Evolutionary conservation across 176 grass and related monocot genomes (phyloP).

Genomic region (Bonia amplexicaulis): DNA sequence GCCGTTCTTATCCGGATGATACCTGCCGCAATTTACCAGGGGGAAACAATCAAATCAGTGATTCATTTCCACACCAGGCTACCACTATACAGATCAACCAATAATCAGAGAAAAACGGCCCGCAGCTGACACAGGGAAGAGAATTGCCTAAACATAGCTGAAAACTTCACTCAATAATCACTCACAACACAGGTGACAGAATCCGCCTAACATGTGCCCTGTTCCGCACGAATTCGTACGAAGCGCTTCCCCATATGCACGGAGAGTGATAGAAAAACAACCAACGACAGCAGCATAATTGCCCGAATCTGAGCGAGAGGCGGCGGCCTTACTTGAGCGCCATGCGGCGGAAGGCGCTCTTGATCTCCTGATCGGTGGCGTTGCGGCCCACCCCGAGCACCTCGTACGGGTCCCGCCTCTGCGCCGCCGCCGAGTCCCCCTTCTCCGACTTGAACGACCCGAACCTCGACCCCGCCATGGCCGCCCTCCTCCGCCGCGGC

Average conservation of each 20-base stretch:
- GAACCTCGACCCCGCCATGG: conserved; percentile 72
- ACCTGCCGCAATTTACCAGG: conserved; percentile 37
- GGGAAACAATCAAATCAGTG: background rate
- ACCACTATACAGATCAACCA: background rate
- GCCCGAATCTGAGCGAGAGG: conserved; percentile 17
- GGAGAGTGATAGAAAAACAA: background rate
- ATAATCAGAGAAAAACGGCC: background rate
- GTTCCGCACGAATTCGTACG: background rate
- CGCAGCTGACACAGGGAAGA: background rate
- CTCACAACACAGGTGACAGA: background rate
- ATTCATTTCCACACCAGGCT: background rate
- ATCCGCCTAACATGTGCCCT: background rate
- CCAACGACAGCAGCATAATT: background rate
- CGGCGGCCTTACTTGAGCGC: conserved; percentile 76
- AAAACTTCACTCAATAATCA: background rate
- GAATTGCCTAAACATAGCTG: background rate
- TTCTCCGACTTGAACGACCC: conserved; percentile 78
- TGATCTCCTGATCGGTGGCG: conserved; percentile 96
- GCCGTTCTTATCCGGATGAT: conserved; percentile 95
- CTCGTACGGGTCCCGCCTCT: conserved; percentile 88
- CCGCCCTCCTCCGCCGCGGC: background rate
- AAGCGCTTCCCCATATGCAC: background rate
- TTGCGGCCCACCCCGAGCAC: conserved; percentile 72
- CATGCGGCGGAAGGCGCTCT: conserved; percentile 91
- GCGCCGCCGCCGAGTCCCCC: conserved; percentile 45